Conservation (phyloP, 2,329 filamentous ascomycete genomes). For the Pestalotiopsis sp. region DNA sequence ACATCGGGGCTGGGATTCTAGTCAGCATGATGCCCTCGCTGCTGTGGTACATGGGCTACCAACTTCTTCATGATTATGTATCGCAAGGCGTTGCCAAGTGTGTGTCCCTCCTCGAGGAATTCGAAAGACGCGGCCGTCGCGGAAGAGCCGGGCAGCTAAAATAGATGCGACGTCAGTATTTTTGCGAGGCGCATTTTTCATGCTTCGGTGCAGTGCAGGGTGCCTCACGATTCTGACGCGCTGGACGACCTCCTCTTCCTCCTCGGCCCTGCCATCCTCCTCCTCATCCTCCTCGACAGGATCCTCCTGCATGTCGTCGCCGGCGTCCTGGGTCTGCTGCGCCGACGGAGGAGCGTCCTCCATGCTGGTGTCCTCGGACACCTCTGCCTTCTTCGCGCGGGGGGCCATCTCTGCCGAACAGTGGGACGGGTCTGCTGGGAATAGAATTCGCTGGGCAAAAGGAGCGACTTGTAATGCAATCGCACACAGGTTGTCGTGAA, state of each 20-base stretch:
- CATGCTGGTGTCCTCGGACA: slow-evolving; percentile 26
- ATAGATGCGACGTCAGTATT: slow-evolving; percentile 1
- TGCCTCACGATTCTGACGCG: slow-evolving; percentile 62
- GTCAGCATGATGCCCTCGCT: slow-evolving; percentile 13
- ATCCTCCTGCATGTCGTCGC: slow-evolving; percentile 32
- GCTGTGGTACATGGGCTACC: slow-evolving; percentile 27
- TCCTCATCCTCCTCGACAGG: slow-evolving; percentile 15
- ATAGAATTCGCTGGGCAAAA: neutral
- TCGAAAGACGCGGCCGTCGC: slow-evolving; percentile 93
- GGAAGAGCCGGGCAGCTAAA: slow-evolving; percentile 78
- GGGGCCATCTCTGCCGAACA: slow-evolving; percentile 10
- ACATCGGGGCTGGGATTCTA: slow-evolving; percentile 75
- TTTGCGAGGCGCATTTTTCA: too few species aligned
- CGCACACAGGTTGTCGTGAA: neutral
- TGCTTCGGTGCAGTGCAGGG: neutral
- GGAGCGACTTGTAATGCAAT: neutral
- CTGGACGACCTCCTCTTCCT: slow-evolving; percentile 49
- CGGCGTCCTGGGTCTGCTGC: slow-evolving; percentile 48
- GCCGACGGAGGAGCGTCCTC: slow-evolving; percentile 31
- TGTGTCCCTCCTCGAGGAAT: slow-evolving; percentile 92
- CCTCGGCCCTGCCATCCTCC: slow-evolving; percentile 34
- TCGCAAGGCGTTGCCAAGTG: slow-evolving; percentile 88
- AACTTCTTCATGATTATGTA: slow-evolving; percentile 99
- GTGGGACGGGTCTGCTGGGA: neutral
- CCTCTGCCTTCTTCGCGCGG: slow-evolving; percentile 11